These are phyloP conservation scores for Phytophthora idaei DNA, from an alignment of 352 stramenopile genomes.

Conservation along the genomic window DNA sequence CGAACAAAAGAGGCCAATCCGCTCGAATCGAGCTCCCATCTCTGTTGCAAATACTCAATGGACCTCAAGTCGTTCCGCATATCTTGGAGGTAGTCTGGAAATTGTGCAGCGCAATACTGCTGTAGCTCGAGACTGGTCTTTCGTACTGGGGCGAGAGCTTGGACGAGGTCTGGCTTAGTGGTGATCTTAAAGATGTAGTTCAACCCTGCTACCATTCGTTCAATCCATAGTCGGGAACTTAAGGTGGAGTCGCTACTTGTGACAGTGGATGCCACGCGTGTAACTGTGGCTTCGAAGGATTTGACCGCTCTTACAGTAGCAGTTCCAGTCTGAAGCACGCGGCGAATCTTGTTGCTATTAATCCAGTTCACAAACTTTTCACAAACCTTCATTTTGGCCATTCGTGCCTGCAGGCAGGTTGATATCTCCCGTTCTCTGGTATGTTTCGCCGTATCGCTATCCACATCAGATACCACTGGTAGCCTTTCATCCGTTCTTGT, in stretches of 20 bases:
- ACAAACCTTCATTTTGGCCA: background rate
- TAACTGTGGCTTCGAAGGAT: background rate
- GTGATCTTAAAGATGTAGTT: slow-evolving; percentile 2
- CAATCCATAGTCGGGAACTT: slow-evolving; percentile 13
- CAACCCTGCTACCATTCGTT: slow-evolving; percentile 10
- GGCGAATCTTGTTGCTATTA: background rate
- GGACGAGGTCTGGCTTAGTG: background rate
- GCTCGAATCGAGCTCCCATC: background rate
- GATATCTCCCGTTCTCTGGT: background rate
- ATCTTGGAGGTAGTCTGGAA: slow-evolving; percentile 15
- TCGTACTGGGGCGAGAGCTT: background rate
- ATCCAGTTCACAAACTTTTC: background rate
- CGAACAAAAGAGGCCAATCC: background rate
- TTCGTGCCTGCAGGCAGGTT: background rate
- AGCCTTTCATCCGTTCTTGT: background rate
- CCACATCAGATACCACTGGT: background rate
- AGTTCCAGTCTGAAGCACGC: background rate
- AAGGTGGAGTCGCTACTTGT: background rate
- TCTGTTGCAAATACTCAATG: slow-evolving; percentile 16
- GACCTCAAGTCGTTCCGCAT: slow-evolving; percentile 5
- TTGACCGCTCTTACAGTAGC: background rate
- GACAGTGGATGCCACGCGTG: background rate
- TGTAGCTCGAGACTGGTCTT: slow-evolving; percentile 3
- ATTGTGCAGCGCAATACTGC: slow-evolving; percentile 9
- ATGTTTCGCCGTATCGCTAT: too few species aligned